Conservation (phyloP, 345 rosid species). For the Rhizophora apiculata region DNA sequence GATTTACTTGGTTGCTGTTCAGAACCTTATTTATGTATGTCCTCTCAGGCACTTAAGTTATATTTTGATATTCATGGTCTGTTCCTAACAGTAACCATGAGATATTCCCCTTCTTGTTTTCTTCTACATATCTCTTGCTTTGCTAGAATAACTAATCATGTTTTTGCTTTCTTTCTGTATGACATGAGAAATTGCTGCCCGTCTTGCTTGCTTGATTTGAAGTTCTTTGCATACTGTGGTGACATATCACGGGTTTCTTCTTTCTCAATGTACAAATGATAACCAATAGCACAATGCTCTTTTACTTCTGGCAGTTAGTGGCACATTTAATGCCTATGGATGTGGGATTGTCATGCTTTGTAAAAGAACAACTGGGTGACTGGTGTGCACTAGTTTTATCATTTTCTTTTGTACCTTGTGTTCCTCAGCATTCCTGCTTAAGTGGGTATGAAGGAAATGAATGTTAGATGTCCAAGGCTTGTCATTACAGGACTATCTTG, state of each 20-base stretch:
- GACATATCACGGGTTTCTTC: not conserved
- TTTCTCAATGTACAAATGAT: not conserved
- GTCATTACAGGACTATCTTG: too few species aligned
- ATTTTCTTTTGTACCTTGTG: too few species aligned
- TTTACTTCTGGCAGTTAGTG: too few species aligned
- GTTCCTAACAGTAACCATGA: not conserved
- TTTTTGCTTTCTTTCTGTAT: not conserved
- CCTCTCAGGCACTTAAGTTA: conserved; percentile 5
- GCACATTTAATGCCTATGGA: too few species aligned
- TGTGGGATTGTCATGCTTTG: too few species aligned
- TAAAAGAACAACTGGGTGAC: too few species aligned
- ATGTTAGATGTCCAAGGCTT: too few species aligned
- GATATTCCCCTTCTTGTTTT: not conserved
- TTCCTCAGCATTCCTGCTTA: too few species aligned
- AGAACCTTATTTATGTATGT: conserved; percentile 88
- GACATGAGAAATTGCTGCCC: not conserved
- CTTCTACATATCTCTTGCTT: not conserved
- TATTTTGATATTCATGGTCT: not conserved
- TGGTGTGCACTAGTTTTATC: too few species aligned
- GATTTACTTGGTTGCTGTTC: conserved; percentile 96
- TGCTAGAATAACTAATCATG: not conserved
- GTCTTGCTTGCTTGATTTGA: not conserved
- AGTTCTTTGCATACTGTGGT: not conserved
- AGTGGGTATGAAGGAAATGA: too few species aligned
- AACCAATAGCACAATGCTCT: too few species aligned